These are phyloP conservation scores for Penicillium ucsense DNA, from an alignment of 495 filamentous ascomycete species.

Conservation along the genomic window DNA sequence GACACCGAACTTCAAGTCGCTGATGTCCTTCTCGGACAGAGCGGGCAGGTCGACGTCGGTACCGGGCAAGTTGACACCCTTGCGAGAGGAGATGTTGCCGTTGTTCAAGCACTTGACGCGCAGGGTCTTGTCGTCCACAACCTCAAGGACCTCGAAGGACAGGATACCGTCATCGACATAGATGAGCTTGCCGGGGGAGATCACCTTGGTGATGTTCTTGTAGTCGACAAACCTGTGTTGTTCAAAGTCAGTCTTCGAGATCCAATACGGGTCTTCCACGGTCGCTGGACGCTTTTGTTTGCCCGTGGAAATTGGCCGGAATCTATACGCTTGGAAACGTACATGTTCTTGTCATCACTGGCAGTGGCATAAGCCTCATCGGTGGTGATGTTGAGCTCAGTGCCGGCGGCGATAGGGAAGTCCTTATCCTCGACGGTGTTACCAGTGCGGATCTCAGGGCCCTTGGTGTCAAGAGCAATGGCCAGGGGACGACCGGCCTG, in stretches of 20 bases:
- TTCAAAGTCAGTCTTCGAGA: constrained; percentile 6
- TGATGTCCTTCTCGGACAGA: constrained; percentile 96
- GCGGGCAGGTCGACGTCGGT: constrained; percentile 97
- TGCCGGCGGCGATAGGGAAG: constrained; percentile 73
- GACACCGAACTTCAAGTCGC: constrained; percentile 86
- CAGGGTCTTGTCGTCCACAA: constrained; percentile 82
- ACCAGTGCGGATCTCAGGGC: constrained; percentile 95
- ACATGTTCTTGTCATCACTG: constrained; percentile 90
- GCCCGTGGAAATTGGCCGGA: too few relatives aligned
- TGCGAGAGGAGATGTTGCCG: constrained; percentile 93
- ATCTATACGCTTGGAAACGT: constrained; percentile 7
- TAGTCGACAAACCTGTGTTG: constrained; percentile 86
- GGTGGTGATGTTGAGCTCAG: constrained; percentile 87
- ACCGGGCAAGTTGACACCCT: constrained; percentile 97
- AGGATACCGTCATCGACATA: constrained; percentile 98
- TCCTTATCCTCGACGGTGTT: constrained; percentile 80
- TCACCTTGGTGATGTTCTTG: constrained; percentile 99
- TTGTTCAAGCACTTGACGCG: constrained; percentile 83
- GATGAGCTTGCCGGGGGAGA: constrained; percentile 84
- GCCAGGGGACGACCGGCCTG: constrained; percentile 78
- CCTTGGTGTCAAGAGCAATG: constrained; percentile 98
- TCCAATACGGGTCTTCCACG: neutral
- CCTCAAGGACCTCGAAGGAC: constrained; percentile 82
- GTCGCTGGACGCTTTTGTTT: neutral
- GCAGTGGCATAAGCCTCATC: constrained; percentile 86